A percentile compares a stretch with the other conserved stretches of the same genome.
Conservation (phyloP, 2,329 filamentous ascomycete species). For the Pseudogymnoascus sp. region DNA sequence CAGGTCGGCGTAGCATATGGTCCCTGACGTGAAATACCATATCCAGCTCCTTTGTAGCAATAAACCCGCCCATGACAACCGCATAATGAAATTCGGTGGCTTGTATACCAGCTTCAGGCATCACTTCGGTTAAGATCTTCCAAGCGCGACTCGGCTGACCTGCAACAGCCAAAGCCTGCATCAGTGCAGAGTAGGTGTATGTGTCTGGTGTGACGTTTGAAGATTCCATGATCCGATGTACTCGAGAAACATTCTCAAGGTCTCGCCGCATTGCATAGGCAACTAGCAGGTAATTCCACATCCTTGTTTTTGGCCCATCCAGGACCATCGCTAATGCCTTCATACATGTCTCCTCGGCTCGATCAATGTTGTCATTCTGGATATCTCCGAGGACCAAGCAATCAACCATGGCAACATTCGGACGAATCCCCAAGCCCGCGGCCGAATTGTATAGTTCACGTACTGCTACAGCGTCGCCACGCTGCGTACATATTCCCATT, state of each 20-base stretch:
- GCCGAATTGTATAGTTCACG: conserved; percentile 58
- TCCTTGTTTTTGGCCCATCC: conserved; percentile 46
- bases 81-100: conserved; percentile 44
- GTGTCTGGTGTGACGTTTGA: conserved; percentile 42
- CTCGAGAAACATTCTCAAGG: conserved; percentile 41
- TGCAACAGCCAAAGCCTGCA: conserved; percentile 46
- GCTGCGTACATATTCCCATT: conserved; percentile 61
- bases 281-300: conserved; percentile 73
- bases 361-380: conserved; percentile 42
- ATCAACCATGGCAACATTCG: conserved; percentile 51
- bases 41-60: conserved; percentile 31
- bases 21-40: conserved; percentile 43
- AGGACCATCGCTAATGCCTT: conserved; percentile 45
- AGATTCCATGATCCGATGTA: conserved; percentile 48
- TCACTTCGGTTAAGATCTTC: conserved; percentile 42
- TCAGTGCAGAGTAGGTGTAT: conserved; percentile 53
- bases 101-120: conserved; percentile 38
- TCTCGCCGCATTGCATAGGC: conserved; percentile 59
- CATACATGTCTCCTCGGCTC: conserved; percentile 52
- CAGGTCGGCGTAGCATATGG: conserved; percentile 30
- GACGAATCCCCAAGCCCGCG: conserved; percentile 41
- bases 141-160: conserved; percentile 47
- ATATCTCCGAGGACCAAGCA: conserved; percentile 62
- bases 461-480: conserved; percentile 66
- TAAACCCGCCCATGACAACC: conserved; percentile 42